These are phyloP conservation scores for Sugiyamaella sp. DNA, from an alignment of 1,139 yeast species.

Conservation along the genomic window DNA sequence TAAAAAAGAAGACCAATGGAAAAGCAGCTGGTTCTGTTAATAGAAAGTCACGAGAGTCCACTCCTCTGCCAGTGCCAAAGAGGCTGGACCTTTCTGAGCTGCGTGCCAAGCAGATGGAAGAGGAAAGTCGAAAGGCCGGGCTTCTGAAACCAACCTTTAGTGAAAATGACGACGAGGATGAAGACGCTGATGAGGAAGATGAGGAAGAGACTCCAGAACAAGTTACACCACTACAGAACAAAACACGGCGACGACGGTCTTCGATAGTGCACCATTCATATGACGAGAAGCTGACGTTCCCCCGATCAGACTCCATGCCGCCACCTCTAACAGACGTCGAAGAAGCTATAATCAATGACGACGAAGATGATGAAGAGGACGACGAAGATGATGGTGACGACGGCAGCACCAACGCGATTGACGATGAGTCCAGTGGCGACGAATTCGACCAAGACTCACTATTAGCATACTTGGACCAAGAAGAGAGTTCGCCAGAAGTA, in stretches of 20 bases:
- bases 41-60: constrained; percentile 27
- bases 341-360: constrained; percentile 17
- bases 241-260: constrained; percentile 20
- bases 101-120: constrained; percentile 23
- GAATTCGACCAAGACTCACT: constrained; percentile 36
- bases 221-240: constrained; percentile 5
- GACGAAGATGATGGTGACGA: constrained; percentile 22
- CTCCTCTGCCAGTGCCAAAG: constrained; percentile 31
- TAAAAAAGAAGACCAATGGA: constrained; percentile 25
- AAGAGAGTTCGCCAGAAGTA: constrained; percentile 37
- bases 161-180: constrained; percentile 23
- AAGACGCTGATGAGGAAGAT: constrained; percentile 21
- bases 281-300: constrained; percentile 29
- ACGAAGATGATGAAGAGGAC: constrained; percentile 21
- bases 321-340: constrained; percentile 13
- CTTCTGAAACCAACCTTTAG: neutral
- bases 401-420: constrained; percentile 27
- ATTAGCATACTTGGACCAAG: constrained; percentile 34
- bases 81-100: constrained; percentile 32
- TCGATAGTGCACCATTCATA: constrained; percentile 31
- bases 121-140: constrained; percentile 5
- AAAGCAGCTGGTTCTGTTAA: constrained; percentile 12
- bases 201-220: constrained; percentile 11
- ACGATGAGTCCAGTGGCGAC: constrained; percentile 27
- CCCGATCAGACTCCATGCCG: constrained; percentile 23